Evolutionary conservation across 306 rosid genomes (phyloP).

Genomic region (Sicyos baderoa): DNA sequence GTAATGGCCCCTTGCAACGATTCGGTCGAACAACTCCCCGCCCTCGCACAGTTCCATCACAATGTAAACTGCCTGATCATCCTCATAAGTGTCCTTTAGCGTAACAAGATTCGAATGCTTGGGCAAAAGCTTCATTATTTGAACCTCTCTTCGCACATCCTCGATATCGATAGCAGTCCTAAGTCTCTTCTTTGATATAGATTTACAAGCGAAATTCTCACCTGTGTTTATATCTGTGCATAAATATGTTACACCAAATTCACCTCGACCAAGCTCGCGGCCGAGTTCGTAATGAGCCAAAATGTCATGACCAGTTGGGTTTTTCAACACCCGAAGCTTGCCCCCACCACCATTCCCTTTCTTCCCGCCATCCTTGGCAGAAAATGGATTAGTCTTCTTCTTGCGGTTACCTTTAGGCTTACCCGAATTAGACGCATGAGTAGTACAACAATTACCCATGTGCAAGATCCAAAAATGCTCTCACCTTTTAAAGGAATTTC

Average conservation of each 20-base stretch:
- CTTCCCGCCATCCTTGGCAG: conserved; percentile 22
- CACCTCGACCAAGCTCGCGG: conserved; percentile 52
- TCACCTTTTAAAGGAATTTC: conserved; percentile 17
- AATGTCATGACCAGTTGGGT: conserved; percentile 41
- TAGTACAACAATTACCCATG: conserved; percentile 55
- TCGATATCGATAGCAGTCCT: conserved; percentile 49
- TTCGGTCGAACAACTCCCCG: conserved; percentile 50
- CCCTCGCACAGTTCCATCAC: conserved; percentile 58
- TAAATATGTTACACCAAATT: conserved; percentile 47
- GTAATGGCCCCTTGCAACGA: conserved; percentile 59
- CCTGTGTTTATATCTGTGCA: conserved; percentile 31
- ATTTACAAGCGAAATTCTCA: conserved; percentile 48
- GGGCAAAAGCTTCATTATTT: conserved; percentile 45
- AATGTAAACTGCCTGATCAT: conserved; percentile 45
- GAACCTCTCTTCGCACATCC: conserved; percentile 52
- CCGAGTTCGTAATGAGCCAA: conserved; percentile 39
- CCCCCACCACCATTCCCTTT: conserved; percentile 28
- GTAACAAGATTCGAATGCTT: conserved; percentile 37
- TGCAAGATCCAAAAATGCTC: conserved; percentile 16
- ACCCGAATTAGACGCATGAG: conserved; percentile 24
- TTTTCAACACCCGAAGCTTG: conserved; percentile 35
- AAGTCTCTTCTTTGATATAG: conserved; percentile 52
- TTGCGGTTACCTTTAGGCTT: conserved; percentile 26
- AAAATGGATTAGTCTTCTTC: conserved; percentile 33
- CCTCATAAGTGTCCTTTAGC: conserved; percentile 44